These are phyloP conservation scores for Dactylorhiza incarnata DNA, from an alignment of 106 monocot species.

Conservation along the genomic window DNA sequence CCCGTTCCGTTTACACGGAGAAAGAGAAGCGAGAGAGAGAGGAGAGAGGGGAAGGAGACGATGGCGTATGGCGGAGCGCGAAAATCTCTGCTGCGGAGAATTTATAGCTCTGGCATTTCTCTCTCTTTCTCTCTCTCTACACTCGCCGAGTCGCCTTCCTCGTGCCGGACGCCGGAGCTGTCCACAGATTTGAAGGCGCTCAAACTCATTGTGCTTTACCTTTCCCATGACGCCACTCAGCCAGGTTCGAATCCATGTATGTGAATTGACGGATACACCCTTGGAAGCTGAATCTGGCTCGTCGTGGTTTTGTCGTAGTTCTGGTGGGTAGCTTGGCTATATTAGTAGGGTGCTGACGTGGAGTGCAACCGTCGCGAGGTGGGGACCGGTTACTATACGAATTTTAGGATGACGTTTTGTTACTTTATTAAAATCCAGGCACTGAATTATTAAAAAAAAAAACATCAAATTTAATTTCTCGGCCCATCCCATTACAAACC, in stretches of 20 bases:
- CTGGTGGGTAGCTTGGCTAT: background rate
- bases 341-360: background rate
- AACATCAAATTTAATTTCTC: too few species aligned
- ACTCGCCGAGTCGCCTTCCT: background rate
- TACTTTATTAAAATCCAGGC: too few species aligned
- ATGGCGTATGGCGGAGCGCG: background rate
- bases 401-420: too few species aligned
- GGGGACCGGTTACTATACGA: background rate
- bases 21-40: constrained; percentile 10
- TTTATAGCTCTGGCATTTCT: background rate
- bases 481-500: too few species aligned
- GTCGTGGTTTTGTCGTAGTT: background rate
- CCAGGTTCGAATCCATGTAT: background rate
- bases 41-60: background rate
- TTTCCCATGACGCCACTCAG: too few species aligned
- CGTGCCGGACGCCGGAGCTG: background rate
- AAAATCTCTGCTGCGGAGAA: background rate
- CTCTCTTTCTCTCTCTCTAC: background rate
- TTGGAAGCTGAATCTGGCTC: background rate
- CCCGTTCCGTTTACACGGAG: background rate
- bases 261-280: background rate
- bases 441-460: too few species aligned
- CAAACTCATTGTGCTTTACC: background rate
- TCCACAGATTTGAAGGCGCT: background rate
- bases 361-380: background rate